A percentile compares a stretch with the other conserved stretches of the same genome.
Conservation (phyloP, 176 grass and related monocot genomes). For the Hsuehochloa calcarea region DNA sequence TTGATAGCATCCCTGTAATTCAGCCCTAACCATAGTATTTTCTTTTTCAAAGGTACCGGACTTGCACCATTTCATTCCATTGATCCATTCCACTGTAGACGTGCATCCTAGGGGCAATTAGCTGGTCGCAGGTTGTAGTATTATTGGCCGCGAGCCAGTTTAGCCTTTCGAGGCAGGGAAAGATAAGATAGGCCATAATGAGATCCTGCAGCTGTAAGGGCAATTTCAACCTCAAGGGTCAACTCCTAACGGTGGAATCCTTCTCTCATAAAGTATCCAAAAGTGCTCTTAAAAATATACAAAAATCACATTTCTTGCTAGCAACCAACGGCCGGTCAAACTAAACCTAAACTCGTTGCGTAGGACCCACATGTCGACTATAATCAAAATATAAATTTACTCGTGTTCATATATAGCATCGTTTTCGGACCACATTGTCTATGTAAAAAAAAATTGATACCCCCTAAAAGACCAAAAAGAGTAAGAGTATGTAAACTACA, state of each 20-base stretch:
- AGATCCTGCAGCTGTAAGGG: not conserved
- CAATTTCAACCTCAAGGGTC: slow-evolving; percentile 30
- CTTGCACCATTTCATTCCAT: not conserved
- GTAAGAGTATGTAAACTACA: not conserved
- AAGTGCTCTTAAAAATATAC: not conserved
- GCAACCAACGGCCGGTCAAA: not conserved
- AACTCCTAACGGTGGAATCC: slow-evolving; percentile 25
- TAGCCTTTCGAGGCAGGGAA: slow-evolving; percentile 50
- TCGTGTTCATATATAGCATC: not conserved
- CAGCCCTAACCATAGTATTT: not conserved
- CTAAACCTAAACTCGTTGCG: not conserved
- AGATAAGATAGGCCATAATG: slow-evolving; percentile 31
- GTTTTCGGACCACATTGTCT: not conserved
- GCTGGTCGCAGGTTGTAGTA: not conserved
- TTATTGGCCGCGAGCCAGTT: slow-evolving; percentile 22
- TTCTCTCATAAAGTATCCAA: slow-evolving; percentile 15
- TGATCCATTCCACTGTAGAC: not conserved
- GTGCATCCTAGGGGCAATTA: slow-evolving; percentile 13
- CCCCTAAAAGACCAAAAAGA: not conserved
- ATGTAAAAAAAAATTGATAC: not conserved
- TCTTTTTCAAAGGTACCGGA: not conserved
- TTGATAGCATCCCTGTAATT: not conserved
- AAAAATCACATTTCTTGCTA: not conserved
- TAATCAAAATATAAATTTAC: not conserved
- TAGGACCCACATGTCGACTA: not conserved